Percentiles rank a stretch among this genome's conserved stretches.
phyloP scores from a whole-genome alignment of 2,329 filamentous ascomycete species.

The Microascus cirrosus region DNA sequence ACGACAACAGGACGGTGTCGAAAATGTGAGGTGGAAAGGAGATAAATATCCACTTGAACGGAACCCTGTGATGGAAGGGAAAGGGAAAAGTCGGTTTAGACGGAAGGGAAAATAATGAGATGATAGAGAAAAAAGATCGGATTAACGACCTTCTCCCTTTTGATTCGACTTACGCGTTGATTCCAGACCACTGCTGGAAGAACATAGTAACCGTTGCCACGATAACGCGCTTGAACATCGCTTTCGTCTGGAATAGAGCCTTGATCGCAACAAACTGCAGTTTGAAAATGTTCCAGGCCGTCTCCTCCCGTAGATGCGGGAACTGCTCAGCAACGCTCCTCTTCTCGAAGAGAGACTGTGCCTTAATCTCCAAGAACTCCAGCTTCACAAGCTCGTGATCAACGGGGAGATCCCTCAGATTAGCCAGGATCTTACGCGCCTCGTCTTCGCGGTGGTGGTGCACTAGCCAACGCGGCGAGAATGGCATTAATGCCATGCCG shows the following conservation, averaged over 20 bases:
- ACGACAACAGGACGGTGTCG: not conserved
- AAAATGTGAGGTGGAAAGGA: not conserved
- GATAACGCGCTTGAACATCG: constrained; percentile 56
- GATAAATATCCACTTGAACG: too few species aligned
- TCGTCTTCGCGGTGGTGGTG: constrained; percentile 60
- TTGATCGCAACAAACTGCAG: constrained; percentile 58
- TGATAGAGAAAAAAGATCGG: not conserved
- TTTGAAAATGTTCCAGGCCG: constrained; percentile 52
- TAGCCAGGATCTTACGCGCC: constrained; percentile 50
- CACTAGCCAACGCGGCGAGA: constrained; percentile 64
- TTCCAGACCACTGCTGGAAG: constrained; percentile 29
- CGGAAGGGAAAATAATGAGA: not conserved
- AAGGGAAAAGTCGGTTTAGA: too few species aligned
- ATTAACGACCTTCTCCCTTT: too few species aligned
- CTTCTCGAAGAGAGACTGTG: constrained; percentile 68
- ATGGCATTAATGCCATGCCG: constrained; percentile 73
- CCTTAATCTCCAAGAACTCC: constrained; percentile 77
- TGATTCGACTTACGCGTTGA: not conserved
- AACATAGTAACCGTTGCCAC: constrained; percentile 54
- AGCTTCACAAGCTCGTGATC: constrained; percentile 60
- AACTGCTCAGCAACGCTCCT: constrained; percentile 56
- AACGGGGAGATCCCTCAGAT: constrained; percentile 47
- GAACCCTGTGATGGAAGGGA: too few species aligned
- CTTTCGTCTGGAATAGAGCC: constrained; percentile 51
- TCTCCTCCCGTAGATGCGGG: constrained; percentile 50